A percentile compares a stretch with the other conserved stretches of the same genome.
These are phyloP conservation scores for Scytalidium lignicola DNA, from an alignment of 2,329 filamentous ascomycete species.

Conservation along the genomic window DNA sequence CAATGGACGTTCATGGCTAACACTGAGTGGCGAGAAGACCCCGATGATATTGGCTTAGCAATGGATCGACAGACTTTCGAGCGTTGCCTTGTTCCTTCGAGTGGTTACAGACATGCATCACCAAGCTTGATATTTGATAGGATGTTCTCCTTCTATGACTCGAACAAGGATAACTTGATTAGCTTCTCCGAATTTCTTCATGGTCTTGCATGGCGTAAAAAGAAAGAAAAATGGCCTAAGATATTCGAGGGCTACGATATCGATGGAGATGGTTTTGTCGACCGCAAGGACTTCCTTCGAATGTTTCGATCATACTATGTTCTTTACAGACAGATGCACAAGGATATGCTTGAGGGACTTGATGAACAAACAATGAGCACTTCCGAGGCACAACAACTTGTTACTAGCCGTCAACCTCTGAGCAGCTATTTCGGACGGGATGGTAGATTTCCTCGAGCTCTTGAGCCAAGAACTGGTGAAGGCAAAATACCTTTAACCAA, in stretches of 20 bases:
- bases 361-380: constrained; percentile 75
- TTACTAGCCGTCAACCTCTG: constrained; percentile 69
- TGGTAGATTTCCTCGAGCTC: constrained; percentile 59
- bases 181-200: constrained; percentile 88
- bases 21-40: constrained; percentile 76
- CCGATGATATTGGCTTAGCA: constrained; percentile 69
- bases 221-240: constrained; percentile 63
- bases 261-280: constrained; percentile 80
- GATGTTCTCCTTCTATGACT: constrained; percentile 96
- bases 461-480: constrained; percentile 52
- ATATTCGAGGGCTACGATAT: constrained; percentile 90
- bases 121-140: constrained; percentile 93
- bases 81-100: constrained; percentile 77
- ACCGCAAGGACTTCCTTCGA: constrained; percentile 79
- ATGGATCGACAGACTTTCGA: constrained; percentile 94
- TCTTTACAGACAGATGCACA: constrained; percentile 82
- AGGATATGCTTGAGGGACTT: constrained; percentile 72
- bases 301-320: constrained; percentile 92
- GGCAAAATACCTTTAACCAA: constrained; percentile 61
- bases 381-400: constrained; percentile 69
- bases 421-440: constrained; percentile 71
- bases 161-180: constrained; percentile 81
- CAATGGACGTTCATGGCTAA: constrained; percentile 95
- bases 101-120: constrained; percentile 63
- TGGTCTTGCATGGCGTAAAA: constrained; percentile 67